Evolutionary conservation across 768 basidiomycete species (phyloP), one percentile per base, ranked within the genome.

Genomic region (Boletus reticulatus): DNA sequence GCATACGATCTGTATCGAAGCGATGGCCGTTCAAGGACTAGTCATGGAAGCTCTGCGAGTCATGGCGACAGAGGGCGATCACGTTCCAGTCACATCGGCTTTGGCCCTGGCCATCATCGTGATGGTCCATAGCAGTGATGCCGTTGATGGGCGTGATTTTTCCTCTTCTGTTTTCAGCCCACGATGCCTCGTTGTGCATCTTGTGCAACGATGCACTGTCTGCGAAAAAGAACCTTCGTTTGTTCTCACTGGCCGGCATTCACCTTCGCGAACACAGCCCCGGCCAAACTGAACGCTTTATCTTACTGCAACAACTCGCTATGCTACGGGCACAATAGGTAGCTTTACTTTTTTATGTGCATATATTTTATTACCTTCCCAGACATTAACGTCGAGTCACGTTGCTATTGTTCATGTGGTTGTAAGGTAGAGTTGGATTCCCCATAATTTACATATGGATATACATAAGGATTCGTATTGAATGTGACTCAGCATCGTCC

Each of bases 21-120:
- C 43, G 71, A 67, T 50, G 68, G 68, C 58, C 73, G 76, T 57
- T 69, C 80, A 55, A 74, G 76, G 37, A 75, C 76, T 37, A 73
- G 76, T 11, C 76, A 78, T 53, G 70, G 72, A 39, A 64, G 56
- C 47, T 48, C 62, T 10, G 63, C 48, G 39, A 65, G 57, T 32
- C 69, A 65, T 41, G 50, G 58, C 17, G 67, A 65, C 37, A 64
- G 63, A 56, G 61, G 48, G 20, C 68, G 62, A 51, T 32, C 62
- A 11, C 64, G 62, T 24, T 59, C 62, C 19, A 55, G 56, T 43
- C 69, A 68, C 44, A 31, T 42, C 41, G 31, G 29, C 53, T 31
- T 52, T 34, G 48, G 56, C 13, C 31, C 46, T 43, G 57, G 48
- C 32, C 64, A 54, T 34, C 37, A 7, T 31, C 62, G 47, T 45